Evolutionary conservation across 257 asterid genomes (phyloP).

Genomic region (Nicotiana sylvestris): DNA sequence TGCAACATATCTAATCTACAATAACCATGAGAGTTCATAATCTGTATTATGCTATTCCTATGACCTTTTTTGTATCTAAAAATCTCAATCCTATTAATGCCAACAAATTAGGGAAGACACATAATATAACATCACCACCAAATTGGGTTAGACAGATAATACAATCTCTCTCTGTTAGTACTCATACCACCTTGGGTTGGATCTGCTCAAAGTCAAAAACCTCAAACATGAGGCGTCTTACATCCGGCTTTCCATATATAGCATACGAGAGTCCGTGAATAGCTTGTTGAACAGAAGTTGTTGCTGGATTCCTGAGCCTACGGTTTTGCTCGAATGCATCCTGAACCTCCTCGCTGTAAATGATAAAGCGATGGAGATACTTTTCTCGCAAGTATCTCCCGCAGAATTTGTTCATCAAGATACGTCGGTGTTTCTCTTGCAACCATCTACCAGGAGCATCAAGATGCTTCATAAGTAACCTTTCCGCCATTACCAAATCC

Average conservation of each 20-base stretch:
- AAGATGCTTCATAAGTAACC: conserved; percentile 89
- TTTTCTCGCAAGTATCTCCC: conserved; percentile 88
- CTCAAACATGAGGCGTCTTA: conserved; percentile 96
- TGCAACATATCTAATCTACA: neutral
- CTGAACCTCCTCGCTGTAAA: conserved; percentile 82
- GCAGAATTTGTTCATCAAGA: conserved; percentile 93
- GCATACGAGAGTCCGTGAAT: conserved; percentile 83
- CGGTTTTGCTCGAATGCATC: conserved; percentile 87
- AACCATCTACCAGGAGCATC: conserved; percentile 98
- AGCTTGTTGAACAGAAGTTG: conserved; percentile 94
- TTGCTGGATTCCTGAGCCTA: conserved; percentile 93
- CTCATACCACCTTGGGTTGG: conserved; percentile 63
- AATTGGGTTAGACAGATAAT: neutral
- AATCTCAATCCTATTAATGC: neutral
- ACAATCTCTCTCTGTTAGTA: neutral
- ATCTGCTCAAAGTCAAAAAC: conserved; percentile 89
- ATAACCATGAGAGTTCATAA: neutral
- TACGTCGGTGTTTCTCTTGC: conserved; percentile 70
- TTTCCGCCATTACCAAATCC: conserved; percentile 98
- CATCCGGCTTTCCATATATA: conserved; percentile 91
- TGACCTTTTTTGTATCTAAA: neutral
- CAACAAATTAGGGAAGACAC: neutral
- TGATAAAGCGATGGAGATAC: conserved; percentile 68
- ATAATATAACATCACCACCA: neutral
- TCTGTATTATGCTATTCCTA: neutral